Conservation (phyloP, 176 grass and related monocot species). For the Carex kokanica region DNA sequence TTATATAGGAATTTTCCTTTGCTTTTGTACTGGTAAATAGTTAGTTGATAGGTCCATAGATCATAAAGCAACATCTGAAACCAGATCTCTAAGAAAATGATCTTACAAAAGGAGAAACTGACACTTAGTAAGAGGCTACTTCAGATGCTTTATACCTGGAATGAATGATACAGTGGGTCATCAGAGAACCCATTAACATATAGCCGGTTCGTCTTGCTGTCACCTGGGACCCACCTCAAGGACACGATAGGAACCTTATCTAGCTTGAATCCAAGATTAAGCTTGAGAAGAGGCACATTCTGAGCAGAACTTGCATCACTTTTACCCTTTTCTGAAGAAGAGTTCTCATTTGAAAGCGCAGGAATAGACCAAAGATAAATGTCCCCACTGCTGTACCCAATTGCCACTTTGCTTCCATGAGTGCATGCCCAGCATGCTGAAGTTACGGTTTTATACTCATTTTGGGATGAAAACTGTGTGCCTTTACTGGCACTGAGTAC, state of each 20-base stretch:
- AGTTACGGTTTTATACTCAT: constrained; percentile 55
- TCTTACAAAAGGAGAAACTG: background rate
- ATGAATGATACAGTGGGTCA: constrained; percentile 30
- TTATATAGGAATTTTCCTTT: background rate
- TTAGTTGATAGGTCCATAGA: background rate
- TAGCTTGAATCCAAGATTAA: constrained; percentile 91
- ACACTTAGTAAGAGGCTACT: background rate
- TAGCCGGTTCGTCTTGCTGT: constrained; percentile 55
- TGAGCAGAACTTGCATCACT: constrained; percentile 28
- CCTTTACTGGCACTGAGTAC: constrained; percentile 53
- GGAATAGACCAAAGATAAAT: constrained; percentile 74
- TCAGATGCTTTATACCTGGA: constrained; percentile 2
- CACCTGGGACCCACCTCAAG: constrained; percentile 57
- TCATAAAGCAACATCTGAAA: background rate
- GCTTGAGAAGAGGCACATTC: constrained; percentile 74
- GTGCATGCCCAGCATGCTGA: constrained; percentile 75
- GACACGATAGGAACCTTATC: constrained; percentile 69
- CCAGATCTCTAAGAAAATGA: background rate
- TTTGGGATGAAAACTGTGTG: constrained; percentile 46
- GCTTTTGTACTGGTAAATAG: background rate
- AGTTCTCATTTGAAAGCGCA: constrained; percentile 40
- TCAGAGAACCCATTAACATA: constrained; percentile 84
- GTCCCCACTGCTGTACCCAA: constrained; percentile 76
- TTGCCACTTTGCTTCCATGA: constrained; percentile 77
- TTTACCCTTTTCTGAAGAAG: constrained; percentile 18